phyloP scores from a whole-genome alignment of 2,329 filamentous ascomycete species.

The Bipolaris victoriae region DNA sequence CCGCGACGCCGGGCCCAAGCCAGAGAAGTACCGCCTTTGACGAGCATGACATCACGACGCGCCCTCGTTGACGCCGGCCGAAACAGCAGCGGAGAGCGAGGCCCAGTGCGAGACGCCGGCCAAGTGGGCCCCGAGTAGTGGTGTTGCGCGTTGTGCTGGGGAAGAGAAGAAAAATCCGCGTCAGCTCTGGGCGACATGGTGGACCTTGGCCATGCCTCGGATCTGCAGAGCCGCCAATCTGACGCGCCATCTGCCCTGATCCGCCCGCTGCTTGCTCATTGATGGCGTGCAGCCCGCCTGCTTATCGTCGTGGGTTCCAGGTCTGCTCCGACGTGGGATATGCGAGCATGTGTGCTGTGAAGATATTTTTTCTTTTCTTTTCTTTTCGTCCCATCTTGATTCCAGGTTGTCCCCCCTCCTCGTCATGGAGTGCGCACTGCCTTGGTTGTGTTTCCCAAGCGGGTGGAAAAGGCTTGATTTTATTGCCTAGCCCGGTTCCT shows the following conservation, averaged over 20 bases:
- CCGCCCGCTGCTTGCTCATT: neutral
- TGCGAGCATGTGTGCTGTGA: no score
- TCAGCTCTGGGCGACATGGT: slow-evolving; percentile 6
- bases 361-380: no score
- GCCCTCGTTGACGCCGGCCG: slow-evolving; percentile 7
- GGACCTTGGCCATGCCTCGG: slow-evolving; percentile 9
- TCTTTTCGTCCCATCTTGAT: neutral
- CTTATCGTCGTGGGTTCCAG: no score
- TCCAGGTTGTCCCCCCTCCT: neutral
- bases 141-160: slow-evolving; percentile 7
- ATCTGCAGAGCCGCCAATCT: slow-evolving; percentile 3
- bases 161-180: slow-evolving; percentile 7
- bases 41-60: slow-evolving; percentile 14
- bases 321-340: no score
- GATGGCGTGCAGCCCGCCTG: no score
- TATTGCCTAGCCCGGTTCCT: slow-evolving; percentile 1
- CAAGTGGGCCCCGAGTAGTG: no score
- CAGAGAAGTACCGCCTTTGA: neutral
- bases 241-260: neutral
- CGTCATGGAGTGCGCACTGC: neutral
- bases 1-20: no score
- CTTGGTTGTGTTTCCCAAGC: neutral
- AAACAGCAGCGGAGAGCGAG: neutral
- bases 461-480: neutral
- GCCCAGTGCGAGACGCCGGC: no score